phyloP scores from a whole-genome alignment of 345 rosid species.

The Aquilaria yunnanensis region DNA sequence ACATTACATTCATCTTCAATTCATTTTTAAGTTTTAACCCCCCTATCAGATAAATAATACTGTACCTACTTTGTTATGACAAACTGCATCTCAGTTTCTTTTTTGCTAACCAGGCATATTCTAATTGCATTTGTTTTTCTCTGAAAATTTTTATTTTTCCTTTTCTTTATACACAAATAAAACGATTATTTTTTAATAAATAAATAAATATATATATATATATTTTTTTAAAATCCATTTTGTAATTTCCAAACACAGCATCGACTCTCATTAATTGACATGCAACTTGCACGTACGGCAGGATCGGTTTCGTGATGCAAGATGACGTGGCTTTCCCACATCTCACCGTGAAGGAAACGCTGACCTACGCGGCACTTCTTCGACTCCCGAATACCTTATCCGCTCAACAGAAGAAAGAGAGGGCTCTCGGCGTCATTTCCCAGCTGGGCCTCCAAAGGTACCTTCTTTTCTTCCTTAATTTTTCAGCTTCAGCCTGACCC shows the following conservation, averaged over 20 bases:
- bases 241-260: too few relatives aligned
- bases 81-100: too few relatives aligned
- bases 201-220: background rate
- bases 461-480: background rate
- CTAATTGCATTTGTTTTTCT: background rate
- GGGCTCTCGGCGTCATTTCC: conserved; percentile 15
- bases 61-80: too few relatives aligned
- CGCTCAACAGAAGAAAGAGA: conserved; percentile 15
- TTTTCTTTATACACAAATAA: background rate
- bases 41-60: too few relatives aligned
- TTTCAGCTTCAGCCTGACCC: too few relatives aligned
- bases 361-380: conserved; percentile 24
- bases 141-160: background rate
- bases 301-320: conserved; percentile 30
- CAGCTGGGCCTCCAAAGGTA: conserved; percentile 30
- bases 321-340: conserved; percentile 32
- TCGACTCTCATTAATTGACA: too few relatives aligned
- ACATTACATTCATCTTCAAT: background rate
- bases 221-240: too few relatives aligned
- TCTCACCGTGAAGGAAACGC: conserved; percentile 30
- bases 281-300: conserved; percentile 1
- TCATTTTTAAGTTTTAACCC: too few relatives aligned
- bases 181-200: background rate
- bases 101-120: too few relatives aligned
- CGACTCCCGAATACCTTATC: conserved; percentile 19